phyloP scores from a whole-genome alignment of 371 early-diverging fungal genomes.

The Lichtheimia hyalospora region DNA sequence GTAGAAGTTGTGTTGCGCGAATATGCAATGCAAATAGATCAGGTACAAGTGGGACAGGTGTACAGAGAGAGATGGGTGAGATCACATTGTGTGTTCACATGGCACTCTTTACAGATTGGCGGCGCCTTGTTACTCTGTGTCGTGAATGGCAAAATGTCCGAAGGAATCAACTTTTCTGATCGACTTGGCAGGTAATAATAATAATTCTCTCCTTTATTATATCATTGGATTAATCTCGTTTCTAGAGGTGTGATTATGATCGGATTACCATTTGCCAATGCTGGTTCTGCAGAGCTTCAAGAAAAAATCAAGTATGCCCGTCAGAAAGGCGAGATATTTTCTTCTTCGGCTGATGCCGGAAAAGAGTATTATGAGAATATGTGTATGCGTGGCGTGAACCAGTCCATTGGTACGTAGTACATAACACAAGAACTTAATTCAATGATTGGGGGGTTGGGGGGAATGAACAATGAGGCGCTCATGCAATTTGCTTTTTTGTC shows the following conservation, averaged over 20 bases:
- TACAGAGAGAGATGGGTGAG: too few species aligned
- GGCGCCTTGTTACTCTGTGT: slow-evolving; percentile 94
- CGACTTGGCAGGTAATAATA: slow-evolving; percentile 67
- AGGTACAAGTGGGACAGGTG: slow-evolving; percentile 1
- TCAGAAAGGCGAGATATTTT: slow-evolving; percentile 7
- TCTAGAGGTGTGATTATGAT: slow-evolving; percentile 81
- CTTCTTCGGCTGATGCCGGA: slow-evolving; percentile 38
- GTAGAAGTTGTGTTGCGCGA: slow-evolving; percentile 65
- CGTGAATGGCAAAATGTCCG: slow-evolving; percentile 96
- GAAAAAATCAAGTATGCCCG: slow-evolving; percentile 77
- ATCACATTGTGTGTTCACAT: too few species aligned
- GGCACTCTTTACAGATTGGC: slow-evolving; percentile 1
- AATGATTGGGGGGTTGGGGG: too few species aligned
- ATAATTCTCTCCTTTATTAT: not conserved
- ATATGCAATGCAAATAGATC: slow-evolving; percentile 55
- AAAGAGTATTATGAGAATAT: slow-evolving; percentile 86
- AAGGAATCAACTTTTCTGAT: slow-evolving; percentile 97
- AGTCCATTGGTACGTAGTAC: slow-evolving; percentile 79
- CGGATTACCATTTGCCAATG: slow-evolving; percentile 88
- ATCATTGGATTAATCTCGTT: not conserved
- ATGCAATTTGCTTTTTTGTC: not conserved
- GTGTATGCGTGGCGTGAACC: slow-evolving; percentile 97
- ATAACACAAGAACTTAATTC: too few species aligned
- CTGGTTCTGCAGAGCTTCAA: slow-evolving; percentile 66
- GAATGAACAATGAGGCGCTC: not conserved